A percentile compares a stretch with the other conserved stretches of the same genome.
These are phyloP conservation scores for Entophlyctis luteolus DNA, from an alignment of 192 early-diverging fungal species.

Conservation along the genomic window DNA sequence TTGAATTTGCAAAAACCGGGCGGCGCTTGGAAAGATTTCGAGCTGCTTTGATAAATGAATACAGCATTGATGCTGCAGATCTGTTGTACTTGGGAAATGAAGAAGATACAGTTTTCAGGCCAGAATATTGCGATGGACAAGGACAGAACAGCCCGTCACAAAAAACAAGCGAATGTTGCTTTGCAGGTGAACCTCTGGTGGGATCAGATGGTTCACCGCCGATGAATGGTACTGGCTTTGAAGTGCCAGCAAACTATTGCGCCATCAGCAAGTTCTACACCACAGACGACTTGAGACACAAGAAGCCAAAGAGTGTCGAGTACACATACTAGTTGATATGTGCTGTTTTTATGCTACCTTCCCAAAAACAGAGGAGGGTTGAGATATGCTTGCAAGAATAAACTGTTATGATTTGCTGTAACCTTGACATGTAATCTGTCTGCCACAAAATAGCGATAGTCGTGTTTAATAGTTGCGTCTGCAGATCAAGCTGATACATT, in stretches of 20 bases:
- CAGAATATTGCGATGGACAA: neutral
- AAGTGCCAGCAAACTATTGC: neutral
- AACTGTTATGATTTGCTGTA: too few species aligned
- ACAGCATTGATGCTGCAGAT: neutral
- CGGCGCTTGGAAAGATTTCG: conserved; percentile 5
- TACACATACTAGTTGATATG: neutral
- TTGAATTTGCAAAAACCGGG: neutral
- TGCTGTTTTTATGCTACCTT: neutral
- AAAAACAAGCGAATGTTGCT: conserved; percentile 4
- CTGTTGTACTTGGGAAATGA: conserved; percentile 2
- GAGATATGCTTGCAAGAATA: too few species aligned
- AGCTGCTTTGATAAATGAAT: conserved; percentile 10
- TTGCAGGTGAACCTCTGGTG: neutral
- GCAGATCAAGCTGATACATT: too few species aligned
- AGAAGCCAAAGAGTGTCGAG: neutral
- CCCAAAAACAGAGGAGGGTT: too few species aligned
- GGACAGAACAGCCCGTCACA: neutral
- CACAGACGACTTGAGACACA: neutral
- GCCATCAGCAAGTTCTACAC: neutral
- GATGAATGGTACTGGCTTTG: too few species aligned
- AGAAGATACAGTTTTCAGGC: neutral
- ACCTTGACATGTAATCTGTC: too few species aligned
- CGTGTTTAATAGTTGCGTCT: too few species aligned
- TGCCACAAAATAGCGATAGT: too few species aligned
- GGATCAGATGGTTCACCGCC: neutral